Evolutionary conservation across 805 yeast species (phyloP).

Genomic region (Wickerhamomyces alni): DNA sequence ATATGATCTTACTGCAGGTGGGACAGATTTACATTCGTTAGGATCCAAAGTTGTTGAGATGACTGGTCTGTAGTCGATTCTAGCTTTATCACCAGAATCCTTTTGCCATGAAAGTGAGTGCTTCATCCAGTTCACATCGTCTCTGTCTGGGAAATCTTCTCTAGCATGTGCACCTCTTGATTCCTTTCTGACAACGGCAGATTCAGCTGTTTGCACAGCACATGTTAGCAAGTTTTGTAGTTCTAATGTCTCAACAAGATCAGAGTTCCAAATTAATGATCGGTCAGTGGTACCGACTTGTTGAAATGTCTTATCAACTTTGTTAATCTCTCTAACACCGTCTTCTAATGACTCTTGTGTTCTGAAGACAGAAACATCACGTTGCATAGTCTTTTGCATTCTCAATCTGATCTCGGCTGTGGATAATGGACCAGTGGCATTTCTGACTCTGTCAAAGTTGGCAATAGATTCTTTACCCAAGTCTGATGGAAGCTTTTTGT

Average conservation of each 20-base stretch:
- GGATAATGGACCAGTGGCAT: conserved; percentile 70
- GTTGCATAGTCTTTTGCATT: conserved; percentile 96
- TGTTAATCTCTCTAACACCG: conserved; percentile 77
- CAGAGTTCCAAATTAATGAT: conserved; percentile 99
- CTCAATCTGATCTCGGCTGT: conserved; percentile 86
- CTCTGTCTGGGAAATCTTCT: conserved; percentile 95
- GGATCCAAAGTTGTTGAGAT: conserved; percentile 50
- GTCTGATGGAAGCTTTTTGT: conserved; percentile 75
- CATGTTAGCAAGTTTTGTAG: conserved; percentile 94
- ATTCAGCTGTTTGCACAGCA: conserved; percentile 90
- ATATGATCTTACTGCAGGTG: conserved; percentile 95
- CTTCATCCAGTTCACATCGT: conserved; percentile 96
- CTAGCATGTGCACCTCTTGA: conserved; percentile 90
- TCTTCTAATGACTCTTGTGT: conserved; percentile 85
- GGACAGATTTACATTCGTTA: conserved; percentile 89
- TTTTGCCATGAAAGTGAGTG: conserved; percentile 92
- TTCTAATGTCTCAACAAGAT: conserved; percentile 92
- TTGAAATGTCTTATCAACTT: conserved; percentile 66
- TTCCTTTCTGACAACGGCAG: conserved; percentile 63
- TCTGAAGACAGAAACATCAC: conserved; percentile 95
- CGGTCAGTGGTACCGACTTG: conserved; percentile 88
- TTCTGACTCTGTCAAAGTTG: conserved; percentile 84
- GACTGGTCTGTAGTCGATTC: conserved; percentile 23
- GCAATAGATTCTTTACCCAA: conserved; percentile 87
- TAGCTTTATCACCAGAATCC: conserved; percentile 61